Evolutionary conservation across 2,329 filamentous ascomycete species (phyloP).

Genomic region (Sporothrix schenckii): DNA sequence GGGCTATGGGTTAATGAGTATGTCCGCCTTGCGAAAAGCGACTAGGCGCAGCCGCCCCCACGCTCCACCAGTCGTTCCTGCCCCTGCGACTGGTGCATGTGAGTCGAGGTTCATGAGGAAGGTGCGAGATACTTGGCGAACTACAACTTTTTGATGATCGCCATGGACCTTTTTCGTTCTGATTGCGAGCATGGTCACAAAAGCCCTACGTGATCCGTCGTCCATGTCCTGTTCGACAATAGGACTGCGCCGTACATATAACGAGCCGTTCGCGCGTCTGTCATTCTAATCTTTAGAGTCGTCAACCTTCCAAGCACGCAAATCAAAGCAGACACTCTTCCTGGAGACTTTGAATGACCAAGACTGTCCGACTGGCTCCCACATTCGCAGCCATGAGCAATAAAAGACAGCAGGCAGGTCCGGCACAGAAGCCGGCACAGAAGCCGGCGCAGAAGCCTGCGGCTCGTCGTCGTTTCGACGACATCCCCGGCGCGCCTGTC

Average conservation of each 20-base stretch:
- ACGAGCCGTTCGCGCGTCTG: not conserved
- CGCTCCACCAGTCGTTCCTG: constrained; percentile 9
- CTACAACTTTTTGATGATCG: not conserved
- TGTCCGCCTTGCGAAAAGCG: not conserved
- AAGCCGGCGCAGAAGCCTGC: not conserved
- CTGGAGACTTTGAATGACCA: too few species aligned
- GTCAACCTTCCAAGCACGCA: not conserved
- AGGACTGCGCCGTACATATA: not conserved
- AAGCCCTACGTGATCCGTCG: not conserved
- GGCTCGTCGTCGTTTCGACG: not conserved
- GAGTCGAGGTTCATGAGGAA: not conserved
- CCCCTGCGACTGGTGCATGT: not conserved
- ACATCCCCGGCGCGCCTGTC: constrained; percentile 20
- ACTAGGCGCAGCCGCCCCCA: constrained; percentile 9
- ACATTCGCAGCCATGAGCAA: not conserved
- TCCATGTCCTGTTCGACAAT: not conserved
- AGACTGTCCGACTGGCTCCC: not conserved
- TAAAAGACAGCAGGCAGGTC: not conserved
- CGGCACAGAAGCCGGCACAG: not conserved
- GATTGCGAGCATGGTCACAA: not conserved
- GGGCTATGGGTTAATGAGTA: not conserved
- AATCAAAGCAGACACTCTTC: too few species aligned
- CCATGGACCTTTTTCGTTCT: not conserved
- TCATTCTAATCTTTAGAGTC: not conserved
- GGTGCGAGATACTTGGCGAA: not conserved